phyloP scores from a whole-genome alignment of 2,329 filamentous ascomycete species.

The Ascochyta viciae-villosae region DNA sequence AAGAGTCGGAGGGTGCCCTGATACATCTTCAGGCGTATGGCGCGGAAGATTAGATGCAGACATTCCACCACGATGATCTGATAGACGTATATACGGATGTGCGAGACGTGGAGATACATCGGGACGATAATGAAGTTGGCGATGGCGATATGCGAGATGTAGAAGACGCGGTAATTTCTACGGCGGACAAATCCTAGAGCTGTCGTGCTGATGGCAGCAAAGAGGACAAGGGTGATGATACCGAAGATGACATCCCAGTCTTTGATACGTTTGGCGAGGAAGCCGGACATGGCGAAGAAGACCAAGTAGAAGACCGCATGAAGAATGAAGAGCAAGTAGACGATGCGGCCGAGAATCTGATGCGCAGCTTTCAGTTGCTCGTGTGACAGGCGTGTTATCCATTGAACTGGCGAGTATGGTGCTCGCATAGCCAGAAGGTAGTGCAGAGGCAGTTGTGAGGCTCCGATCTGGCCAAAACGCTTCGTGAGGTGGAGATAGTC shows the following conservation, averaged over 20 bases:
- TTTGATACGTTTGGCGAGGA: constrained; percentile 61
- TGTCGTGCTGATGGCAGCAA: constrained; percentile 56
- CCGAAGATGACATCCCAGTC: constrained; percentile 66
- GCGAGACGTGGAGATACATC: constrained; percentile 63
- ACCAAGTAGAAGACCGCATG: constrained; percentile 64
- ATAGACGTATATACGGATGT: constrained; percentile 62
- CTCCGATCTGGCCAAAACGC: constrained; percentile 64
- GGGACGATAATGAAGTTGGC: constrained; percentile 58
- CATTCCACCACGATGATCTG: constrained; percentile 57
- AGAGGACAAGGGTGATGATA: constrained; percentile 55
- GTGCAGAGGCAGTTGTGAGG: constrained; percentile 66
- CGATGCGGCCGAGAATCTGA: constrained; percentile 63
- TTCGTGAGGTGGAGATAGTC: constrained; percentile 71
- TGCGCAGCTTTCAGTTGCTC: constrained; percentile 64
- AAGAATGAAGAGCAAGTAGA: constrained; percentile 58
- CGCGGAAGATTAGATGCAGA: constrained; percentile 52
- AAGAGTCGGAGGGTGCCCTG: constrained; percentile 50
- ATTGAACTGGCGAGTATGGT: constrained; percentile 59
- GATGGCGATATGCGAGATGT: constrained; percentile 61
- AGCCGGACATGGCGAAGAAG: constrained; percentile 61
- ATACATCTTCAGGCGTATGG: constrained; percentile 42
- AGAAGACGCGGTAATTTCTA: constrained; percentile 62
- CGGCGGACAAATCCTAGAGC: constrained; percentile 57
- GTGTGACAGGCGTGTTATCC: constrained; percentile 62
- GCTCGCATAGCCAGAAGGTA: constrained; percentile 63